Evolutionary conservation across 2,329 filamentous ascomycete genomes (phyloP).

Genomic region (Aspergillus oerlinghausenensis): DNA sequence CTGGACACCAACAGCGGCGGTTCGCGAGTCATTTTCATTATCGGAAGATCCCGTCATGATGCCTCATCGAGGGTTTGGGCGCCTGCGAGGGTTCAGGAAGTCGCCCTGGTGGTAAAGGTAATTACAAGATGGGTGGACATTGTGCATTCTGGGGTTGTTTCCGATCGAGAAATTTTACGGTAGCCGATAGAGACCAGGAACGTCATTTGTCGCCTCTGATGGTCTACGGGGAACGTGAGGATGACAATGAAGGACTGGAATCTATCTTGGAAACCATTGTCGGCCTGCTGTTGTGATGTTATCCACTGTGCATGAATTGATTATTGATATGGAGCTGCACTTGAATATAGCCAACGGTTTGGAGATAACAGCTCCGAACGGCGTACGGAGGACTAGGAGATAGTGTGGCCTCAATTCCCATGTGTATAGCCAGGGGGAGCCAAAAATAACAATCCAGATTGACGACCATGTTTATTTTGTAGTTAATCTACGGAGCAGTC

Average conservation of each 20-base stretch:
- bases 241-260: neutral
- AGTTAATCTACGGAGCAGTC: neutral
- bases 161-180: constrained; percentile 23
- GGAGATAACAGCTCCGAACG: neutral
- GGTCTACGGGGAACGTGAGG: neutral
- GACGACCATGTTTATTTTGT: neutral
- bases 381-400: neutral
- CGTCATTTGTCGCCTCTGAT: constrained; percentile 1
- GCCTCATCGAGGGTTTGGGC: neutral
- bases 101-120: neutral
- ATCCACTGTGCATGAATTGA: neutral
- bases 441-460: neutral
- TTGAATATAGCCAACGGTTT: neutral
- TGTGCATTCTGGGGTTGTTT: neutral
- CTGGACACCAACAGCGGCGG: constrained; percentile 40
- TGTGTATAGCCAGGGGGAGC: neutral
- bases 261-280: neutral
- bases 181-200: constrained; percentile 6
- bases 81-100: neutral
- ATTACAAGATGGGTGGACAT: neutral
- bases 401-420: neutral
- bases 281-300: neutral
- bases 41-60: constrained; percentile 25
- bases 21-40: constrained; percentile 44
- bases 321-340: neutral